Evolutionary conservation across 2,329 filamentous ascomycete species (phyloP).

Genomic region (Aspergillus neoniger): DNA sequence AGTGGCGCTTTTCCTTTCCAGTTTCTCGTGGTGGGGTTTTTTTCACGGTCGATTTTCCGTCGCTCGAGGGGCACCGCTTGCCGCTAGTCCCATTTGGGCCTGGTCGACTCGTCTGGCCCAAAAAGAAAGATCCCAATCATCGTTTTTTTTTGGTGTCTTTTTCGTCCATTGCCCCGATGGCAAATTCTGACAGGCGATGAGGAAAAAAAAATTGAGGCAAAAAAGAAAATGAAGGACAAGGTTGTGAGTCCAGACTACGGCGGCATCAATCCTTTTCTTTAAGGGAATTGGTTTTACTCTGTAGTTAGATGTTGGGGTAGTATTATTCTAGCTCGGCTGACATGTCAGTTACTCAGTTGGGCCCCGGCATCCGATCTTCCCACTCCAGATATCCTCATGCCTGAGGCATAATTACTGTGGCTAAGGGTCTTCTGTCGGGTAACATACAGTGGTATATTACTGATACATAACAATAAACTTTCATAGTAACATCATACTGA

Average conservation of each 20-base stretch:
- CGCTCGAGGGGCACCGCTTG: conserved; percentile 17
- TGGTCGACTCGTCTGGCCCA: conserved; percentile 16
- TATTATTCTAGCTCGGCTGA: not conserved
- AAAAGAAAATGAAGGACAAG: not conserved
- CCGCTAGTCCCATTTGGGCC: conserved; percentile 17
- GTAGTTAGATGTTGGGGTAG: not conserved
- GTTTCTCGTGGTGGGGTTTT: conserved; percentile 24
- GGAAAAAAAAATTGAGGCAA: not conserved
- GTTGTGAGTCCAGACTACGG: not conserved
- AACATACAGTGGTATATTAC: not conserved
- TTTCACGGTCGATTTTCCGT: conserved; percentile 12
- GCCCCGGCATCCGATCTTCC: not conserved
- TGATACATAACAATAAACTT: not conserved
- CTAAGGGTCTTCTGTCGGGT: not conserved
- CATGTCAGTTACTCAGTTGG: not conserved
- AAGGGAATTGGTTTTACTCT: not conserved
- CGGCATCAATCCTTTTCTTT: not conserved
- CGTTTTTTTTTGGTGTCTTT: not conserved
- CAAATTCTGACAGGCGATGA: not conserved
- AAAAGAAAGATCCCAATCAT: not conserved
- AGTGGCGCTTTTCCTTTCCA: conserved; percentile 20
- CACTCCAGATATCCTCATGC: not conserved
- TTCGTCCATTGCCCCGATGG: not conserved
- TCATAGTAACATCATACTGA: too few species aligned
- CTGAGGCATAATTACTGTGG: not conserved